These are phyloP conservation scores for Protomyces macrosporus DNA, from an alignment of 1,139 yeast genomes.

Conservation along the genomic window DNA sequence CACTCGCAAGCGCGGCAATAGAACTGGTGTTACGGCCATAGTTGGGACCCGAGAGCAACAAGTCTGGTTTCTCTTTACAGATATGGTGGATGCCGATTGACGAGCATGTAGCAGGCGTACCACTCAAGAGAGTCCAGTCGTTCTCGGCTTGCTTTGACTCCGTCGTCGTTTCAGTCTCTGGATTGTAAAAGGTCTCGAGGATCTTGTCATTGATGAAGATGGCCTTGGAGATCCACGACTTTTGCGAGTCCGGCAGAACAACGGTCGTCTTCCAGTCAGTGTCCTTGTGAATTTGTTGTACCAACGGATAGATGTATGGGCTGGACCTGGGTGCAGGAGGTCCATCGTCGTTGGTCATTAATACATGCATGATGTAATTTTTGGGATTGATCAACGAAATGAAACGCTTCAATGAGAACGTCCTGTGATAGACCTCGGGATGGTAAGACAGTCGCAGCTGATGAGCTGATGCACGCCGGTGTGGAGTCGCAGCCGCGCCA, in stretches of 20 bases:
- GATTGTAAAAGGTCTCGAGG: conserved; percentile 56
- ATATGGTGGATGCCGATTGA: conserved; percentile 82
- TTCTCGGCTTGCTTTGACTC: conserved; percentile 42
- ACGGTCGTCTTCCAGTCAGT: conserved; percentile 72
- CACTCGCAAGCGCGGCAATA: conserved; percentile 83
- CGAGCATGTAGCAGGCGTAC: conserved; percentile 94
- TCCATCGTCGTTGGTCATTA: conserved; percentile 88
- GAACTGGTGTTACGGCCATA: conserved; percentile 90
- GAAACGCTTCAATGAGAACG: too few species aligned
- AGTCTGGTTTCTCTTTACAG: conserved; percentile 57
- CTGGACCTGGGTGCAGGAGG: conserved; percentile 77
- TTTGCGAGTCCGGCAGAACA: conserved; percentile 30
- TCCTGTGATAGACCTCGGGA: too few species aligned
- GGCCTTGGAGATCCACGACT: conserved; percentile 92
- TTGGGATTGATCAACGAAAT: too few species aligned
- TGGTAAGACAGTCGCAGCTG: too few species aligned
- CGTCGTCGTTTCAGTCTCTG: neutral
- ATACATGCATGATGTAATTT: neutral
- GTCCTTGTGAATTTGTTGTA: conserved; percentile 56
- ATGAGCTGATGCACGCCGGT: too few species aligned
- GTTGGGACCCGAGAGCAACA: conserved; percentile 91
- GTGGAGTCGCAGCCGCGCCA: too few species aligned
- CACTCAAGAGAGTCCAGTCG: conserved; percentile 73
- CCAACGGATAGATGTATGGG: conserved; percentile 78
- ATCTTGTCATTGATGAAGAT: conserved; percentile 83